Evolutionary conservation across 371 early-diverging fungal species (phyloP).

Genomic region (Apophysomyces elegans): DNA sequence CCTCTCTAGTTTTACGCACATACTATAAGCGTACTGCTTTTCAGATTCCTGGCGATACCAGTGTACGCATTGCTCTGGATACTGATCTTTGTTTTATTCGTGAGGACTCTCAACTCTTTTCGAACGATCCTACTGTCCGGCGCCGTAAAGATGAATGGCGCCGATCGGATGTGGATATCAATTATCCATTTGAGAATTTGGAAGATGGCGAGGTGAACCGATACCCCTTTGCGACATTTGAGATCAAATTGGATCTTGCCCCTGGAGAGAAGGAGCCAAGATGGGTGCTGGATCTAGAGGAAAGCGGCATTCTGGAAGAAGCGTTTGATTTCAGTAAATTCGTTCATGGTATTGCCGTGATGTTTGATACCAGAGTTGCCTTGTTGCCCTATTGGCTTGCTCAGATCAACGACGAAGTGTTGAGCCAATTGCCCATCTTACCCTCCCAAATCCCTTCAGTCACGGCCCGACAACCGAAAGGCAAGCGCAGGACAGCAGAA

Average conservation of each 20-base stretch:
- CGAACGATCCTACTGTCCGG: constrained; percentile 58
- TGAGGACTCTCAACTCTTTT: constrained; percentile 81
- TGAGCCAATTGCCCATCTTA: constrained; percentile 52
- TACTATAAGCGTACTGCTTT: constrained; percentile 99
- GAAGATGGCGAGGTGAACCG: constrained; percentile 82
- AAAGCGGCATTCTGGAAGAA: constrained; percentile 92
- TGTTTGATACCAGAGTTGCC: constrained; percentile 87
- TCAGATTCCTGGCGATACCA: constrained; percentile 98
- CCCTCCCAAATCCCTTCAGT: constrained; percentile 27
- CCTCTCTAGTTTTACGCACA: constrained; percentile 80
- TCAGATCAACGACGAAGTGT: constrained; percentile 93
- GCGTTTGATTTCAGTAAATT: constrained; percentile 99
- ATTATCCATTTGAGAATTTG: constrained; percentile 82
- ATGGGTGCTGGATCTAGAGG: constrained; percentile 95
- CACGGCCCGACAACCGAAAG: constrained; percentile 12
- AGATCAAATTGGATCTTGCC: constrained; percentile 96
- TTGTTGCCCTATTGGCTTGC: constrained; percentile 98
- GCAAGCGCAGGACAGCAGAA: constrained; percentile 5
- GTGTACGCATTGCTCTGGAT: constrained; percentile 98
- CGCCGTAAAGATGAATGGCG: constrained; percentile 90
- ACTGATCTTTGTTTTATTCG: constrained; percentile 98
- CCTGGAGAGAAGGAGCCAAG: constrained; percentile 88
- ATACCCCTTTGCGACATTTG: constrained; percentile 98
- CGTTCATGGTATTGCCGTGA: constrained; percentile 95
- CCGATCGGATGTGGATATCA: constrained; percentile 86